Evolutionary conservation across 208 protist species (phyloP).

Genomic region (Trypanosoma boissoni): DNA sequence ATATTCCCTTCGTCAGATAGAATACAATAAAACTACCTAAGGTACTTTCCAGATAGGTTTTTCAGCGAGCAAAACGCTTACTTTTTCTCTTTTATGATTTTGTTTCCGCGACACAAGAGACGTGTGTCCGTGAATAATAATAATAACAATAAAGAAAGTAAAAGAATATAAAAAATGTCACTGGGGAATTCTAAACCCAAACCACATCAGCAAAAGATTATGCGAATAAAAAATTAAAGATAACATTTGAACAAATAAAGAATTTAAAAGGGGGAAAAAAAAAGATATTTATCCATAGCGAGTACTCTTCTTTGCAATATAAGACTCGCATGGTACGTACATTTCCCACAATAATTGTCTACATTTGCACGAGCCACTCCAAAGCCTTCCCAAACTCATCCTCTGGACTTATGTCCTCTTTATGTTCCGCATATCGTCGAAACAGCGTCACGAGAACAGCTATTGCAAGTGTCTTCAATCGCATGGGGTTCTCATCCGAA

Average conservation of each 20-base stretch:
- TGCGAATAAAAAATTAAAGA: slow-evolving; percentile 9
- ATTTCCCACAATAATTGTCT: slow-evolving; percentile 10
- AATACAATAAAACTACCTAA: no score
- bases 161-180: no score
- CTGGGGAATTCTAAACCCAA: no score
- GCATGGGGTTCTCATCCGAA: background rate
- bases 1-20: no score
- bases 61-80: no score
- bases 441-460: slow-evolving; percentile 37
- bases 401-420: background rate
- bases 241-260: slow-evolving; percentile 3
- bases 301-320: background rate
- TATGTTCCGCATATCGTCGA: slow-evolving; percentile 11
- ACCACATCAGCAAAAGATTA: background rate
- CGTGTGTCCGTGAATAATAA: no score
- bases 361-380: slow-evolving; percentile 12
- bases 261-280: background rate
- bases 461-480: slow-evolving; percentile 18
- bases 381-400: background rate
- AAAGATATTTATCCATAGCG: background rate
- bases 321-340: background rate
- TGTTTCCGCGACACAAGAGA: no score
- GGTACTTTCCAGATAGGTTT: no score
- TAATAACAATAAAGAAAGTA: no score
- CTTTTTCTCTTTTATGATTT: no score